Base-by-base conservation (phyloP, 1,284 basidiomycete species). In the Wallemia ichthyophaga region DNA sequence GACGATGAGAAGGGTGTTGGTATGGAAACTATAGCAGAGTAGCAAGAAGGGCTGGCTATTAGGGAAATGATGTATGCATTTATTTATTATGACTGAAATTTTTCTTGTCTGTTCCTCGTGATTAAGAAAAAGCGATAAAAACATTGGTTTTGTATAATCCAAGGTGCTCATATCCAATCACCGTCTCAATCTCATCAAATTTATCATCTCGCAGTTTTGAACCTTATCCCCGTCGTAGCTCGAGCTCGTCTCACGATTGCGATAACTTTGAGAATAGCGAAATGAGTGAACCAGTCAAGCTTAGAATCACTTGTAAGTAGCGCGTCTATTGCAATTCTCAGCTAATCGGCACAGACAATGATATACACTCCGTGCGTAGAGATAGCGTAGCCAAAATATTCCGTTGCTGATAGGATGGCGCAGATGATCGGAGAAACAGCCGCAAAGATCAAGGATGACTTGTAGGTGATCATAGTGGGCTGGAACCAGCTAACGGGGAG, bases 361-460 rank as follows among this genome's bases (percentile, higher is more conserved):
- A 56, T 25, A 24, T 56, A 24, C 55, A 56, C 27, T 19, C 55
- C 17, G 55, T 56, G 25, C 2, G 24, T 56, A 7, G 15, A 11
- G 7, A 56, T 56, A 21, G 25, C n/a, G 25, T 24, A 7, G 25
- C 19, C 55, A 25, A 23, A 7, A 5, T 9, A 11, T 7, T 2
- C 55, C 15, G 19, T 24, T 23, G 24, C 25, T 25, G 25, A 25
- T 25, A 55, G 24, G n/a, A 24, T 13, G 19, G 25, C 25, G 19
- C 55, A 56, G 55, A 56, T 56, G 55, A 56, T 56, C n/a, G 55
- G 55, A 7, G 27, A 56, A 24, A 56, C 55, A 25, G 55, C 55
- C 15, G 25, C 24, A 3, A 56, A 56, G 55, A 56, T 56, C 9
- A 25, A 27, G 55, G 3, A 13, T 7, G 55, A 56, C 15, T 56